Evolutionary conservation across 2,329 filamentous ascomycete species (phyloP).

Genomic region (Purpureocillium lavendulum): DNA sequence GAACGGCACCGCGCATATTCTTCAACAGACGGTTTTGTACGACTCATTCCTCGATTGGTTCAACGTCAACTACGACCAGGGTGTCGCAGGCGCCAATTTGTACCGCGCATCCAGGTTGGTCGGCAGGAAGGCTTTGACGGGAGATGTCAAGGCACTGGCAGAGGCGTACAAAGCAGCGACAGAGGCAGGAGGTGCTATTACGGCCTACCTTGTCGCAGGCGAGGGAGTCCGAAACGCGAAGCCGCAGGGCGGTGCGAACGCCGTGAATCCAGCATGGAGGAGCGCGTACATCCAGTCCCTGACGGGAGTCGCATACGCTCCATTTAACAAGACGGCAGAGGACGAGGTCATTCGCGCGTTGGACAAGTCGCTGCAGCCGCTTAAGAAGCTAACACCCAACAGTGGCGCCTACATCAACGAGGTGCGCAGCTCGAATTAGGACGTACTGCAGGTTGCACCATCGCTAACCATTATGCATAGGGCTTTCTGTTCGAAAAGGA

Average conservation of each 20-base stretch:
- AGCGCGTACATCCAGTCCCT: constrained; percentile 30
- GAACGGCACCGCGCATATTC: constrained; percentile 17
- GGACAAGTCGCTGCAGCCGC: constrained; percentile 18
- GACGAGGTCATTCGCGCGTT: constrained; percentile 16
- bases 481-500: constrained; percentile 25
- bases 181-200: constrained; percentile 16
- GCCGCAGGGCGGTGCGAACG: constrained; percentile 31
- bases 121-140: constrained; percentile 24
- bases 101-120: constrained; percentile 37
- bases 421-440: constrained; percentile 16
- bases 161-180: constrained; percentile 27
- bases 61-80: constrained; percentile 23
- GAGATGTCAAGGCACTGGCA: constrained; percentile 22
- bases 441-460: too few species aligned
- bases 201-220: constrained; percentile 32
- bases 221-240: constrained; percentile 33
- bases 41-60: constrained; percentile 29
- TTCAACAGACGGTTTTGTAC: constrained; percentile 12
- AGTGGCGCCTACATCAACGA: constrained; percentile 38
- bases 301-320: constrained; percentile 16
- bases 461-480: too few species aligned
- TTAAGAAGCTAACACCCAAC: constrained; percentile 29
- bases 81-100: constrained; percentile 22
- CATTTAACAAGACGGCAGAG: constrained; percentile 22
- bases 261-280: constrained; percentile 44